A percentile compares a stretch with the other conserved stretches of the same genome.
Evolutionary conservation across 108 stramenopile genomes (phyloP).

Genomic region (Cylindrotheca fusiformis): DNA sequence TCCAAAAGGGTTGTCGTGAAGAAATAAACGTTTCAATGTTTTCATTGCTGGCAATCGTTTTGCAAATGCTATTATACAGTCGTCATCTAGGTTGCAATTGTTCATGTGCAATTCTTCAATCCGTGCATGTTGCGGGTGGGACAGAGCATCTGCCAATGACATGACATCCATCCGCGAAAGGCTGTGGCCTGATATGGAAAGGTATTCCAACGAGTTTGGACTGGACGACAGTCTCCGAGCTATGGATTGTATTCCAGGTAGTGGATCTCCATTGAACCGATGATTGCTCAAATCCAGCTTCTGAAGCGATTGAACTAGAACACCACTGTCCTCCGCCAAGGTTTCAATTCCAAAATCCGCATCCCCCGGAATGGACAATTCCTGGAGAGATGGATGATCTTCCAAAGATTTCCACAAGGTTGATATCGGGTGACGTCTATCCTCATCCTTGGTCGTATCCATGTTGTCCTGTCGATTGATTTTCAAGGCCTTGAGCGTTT

Average conservation of each 20-base stretch:
- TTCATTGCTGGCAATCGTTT: conserved; percentile 9
- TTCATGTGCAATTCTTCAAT: conserved; percentile 4
- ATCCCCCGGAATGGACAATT: conserved; percentile 11
- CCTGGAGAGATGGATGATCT: conserved; percentile 11
- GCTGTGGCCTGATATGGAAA: conserved; percentile 6
- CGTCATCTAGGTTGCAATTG: conserved; percentile 16
- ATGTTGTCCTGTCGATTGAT: conserved; percentile 6
- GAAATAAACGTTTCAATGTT: not conserved
- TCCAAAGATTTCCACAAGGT: conserved; percentile 7
- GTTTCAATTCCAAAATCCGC: conserved; percentile 1
- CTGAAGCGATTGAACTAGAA: conserved; percentile 2
- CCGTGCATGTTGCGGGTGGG: conserved; percentile 1
- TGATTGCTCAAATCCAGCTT: conserved; percentile 21
- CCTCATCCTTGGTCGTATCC: not conserved
- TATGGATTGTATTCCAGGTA: conserved; percentile 8
- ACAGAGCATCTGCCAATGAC: not conserved
- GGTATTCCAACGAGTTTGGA: conserved; percentile 2
- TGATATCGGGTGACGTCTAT: not conserved
- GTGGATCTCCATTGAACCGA: not conserved
- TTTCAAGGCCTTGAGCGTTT: conserved; percentile 6
- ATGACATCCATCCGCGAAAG: conserved; percentile 2
- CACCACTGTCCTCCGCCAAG: not conserved
- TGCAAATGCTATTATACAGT: not conserved
- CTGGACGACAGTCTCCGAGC: conserved; percentile 3
- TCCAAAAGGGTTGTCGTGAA: conserved; percentile 12